Percentiles rank a stretch among this genome's conserved stretches.
Conservation (phyloP, 805 yeast species). For the Candida loeiensis region DNA sequence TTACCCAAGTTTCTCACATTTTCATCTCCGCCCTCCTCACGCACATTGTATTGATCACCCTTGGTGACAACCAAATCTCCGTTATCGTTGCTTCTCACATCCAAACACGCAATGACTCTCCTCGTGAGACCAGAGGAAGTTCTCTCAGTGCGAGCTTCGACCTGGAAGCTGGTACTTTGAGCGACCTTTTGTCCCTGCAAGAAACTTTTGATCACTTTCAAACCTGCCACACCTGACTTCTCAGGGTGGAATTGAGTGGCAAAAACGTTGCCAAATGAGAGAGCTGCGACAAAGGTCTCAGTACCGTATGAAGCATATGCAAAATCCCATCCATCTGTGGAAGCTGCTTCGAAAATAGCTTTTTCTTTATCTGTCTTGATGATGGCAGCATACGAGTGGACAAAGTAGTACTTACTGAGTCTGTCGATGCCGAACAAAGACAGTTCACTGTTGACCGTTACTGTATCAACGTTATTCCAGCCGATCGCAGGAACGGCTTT, state of each 20-base stretch:
- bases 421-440: conserved; percentile 59
- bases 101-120: conserved; percentile 93
- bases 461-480: conserved; percentile 63
- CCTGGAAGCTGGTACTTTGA: conserved; percentile 8
- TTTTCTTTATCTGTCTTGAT: conserved; percentile 31
- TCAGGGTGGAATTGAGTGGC: conserved; percentile 99
- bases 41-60: conserved; percentile 97
- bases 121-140: conserved; percentile 70
- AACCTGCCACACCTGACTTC: conserved; percentile 89
- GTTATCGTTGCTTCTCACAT: conserved; percentile 89
- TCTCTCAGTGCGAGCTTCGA: conserved; percentile 5
- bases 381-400: conserved; percentile 87
- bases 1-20: conserved; percentile 91
- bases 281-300: conserved; percentile 80
- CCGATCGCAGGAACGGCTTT: conserved; percentile 97
- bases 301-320: conserved; percentile 72
- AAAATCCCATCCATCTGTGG: conserved; percentile 60
- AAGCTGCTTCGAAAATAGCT: conserved; percentile 25
- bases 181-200: conserved; percentile 45
- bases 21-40: conserved; percentile 52
- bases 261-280: conserved; percentile 71
- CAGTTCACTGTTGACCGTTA: conserved; percentile 19
- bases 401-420: conserved; percentile 79
- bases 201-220: conserved; percentile 70
- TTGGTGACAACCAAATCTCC: conserved; percentile 98